Evolutionary conservation across 345 rosid genomes (phyloP).

Genomic region (Schrenkiella parvula): DNA sequence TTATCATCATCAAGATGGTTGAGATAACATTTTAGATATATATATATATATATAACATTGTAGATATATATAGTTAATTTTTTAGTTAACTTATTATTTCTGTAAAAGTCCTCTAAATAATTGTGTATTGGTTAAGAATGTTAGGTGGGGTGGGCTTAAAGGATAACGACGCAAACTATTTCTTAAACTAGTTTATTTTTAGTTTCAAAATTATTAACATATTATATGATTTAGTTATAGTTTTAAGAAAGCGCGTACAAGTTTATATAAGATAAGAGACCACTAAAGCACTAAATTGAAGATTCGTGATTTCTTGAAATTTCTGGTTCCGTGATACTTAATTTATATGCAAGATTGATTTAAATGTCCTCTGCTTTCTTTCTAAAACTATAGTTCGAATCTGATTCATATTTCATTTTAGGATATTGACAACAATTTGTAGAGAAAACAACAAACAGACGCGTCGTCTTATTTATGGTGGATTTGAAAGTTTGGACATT

Average conservation of each 20-base stretch:
- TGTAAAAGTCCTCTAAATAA: neutral
- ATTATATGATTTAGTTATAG: neutral
- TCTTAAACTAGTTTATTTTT: neutral
- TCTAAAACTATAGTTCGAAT: neutral
- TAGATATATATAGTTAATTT: neutral
- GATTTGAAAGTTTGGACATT: slow-evolving; percentile 9
- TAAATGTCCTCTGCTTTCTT: neutral
- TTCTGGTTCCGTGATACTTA: neutral
- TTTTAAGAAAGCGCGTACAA: neutral
- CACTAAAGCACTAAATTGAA: neutral
- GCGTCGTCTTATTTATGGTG: neutral
- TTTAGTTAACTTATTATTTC: neutral
- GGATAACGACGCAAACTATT: neutral
- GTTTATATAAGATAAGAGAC: neutral
- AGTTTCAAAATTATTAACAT: neutral
- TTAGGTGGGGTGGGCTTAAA: neutral
- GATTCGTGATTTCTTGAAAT: neutral
- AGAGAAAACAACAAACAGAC: neutral
- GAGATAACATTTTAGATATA: neutral
- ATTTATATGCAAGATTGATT: neutral
- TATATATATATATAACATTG: neutral
- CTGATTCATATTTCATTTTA: neutral
- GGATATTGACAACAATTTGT: neutral
- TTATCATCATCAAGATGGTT: neutral
- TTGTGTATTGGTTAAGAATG: neutral